Evolutionary conservation across 1,284 basidiomycete species (phyloP).

Genomic region (Athelia psychrophila): DNA sequence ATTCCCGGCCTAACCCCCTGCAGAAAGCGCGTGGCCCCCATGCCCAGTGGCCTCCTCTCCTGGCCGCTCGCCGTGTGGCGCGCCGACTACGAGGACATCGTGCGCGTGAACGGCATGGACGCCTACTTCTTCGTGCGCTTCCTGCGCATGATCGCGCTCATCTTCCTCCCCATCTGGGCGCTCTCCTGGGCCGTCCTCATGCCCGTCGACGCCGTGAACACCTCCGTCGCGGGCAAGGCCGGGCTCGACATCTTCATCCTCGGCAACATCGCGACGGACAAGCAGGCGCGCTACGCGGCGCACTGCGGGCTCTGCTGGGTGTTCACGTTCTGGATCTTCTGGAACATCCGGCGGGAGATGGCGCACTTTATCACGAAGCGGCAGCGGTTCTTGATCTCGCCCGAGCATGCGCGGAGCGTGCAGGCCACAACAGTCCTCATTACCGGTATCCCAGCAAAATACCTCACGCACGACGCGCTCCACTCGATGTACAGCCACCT

Average conservation of each 20-base stretch:
- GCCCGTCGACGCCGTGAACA: conserved; percentile 63
- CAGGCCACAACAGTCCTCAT: conserved; percentile 89
- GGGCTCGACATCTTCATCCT: conserved; percentile 80
- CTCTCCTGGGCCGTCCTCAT: conserved; percentile 71
- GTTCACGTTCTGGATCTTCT: conserved; percentile 86
- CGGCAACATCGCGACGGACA: conserved; percentile 65
- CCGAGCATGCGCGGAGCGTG: conserved; percentile 66
- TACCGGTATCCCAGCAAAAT: conserved; percentile 83
- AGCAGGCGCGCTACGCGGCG: conserved; percentile 65
- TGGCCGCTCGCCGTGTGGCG: conserved; percentile 63
- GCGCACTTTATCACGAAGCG: conserved; percentile 77
- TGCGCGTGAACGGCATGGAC: conserved; percentile 83
- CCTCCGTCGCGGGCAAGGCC: conserved; percentile 40
- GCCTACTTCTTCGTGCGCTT: conserved; percentile 94
- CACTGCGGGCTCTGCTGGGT: conserved; percentile 74
- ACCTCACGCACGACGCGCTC: conserved; percentile 68
- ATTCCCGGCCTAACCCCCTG: conserved; percentile 2
- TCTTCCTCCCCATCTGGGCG: conserved; percentile 83
- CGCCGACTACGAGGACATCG: conserved; percentile 59
- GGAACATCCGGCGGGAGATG: conserved; percentile 82
- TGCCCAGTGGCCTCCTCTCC: conserved; percentile 41
- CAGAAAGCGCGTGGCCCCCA: conserved; percentile 54
- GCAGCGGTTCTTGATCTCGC: conserved; percentile 81
- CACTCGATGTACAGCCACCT: conserved; percentile 67
- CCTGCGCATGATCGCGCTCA: conserved; percentile 75